phyloP scores from a whole-genome alignment of 2,329 filamentous ascomycete species.

The Colletotrichum melonis region DNA sequence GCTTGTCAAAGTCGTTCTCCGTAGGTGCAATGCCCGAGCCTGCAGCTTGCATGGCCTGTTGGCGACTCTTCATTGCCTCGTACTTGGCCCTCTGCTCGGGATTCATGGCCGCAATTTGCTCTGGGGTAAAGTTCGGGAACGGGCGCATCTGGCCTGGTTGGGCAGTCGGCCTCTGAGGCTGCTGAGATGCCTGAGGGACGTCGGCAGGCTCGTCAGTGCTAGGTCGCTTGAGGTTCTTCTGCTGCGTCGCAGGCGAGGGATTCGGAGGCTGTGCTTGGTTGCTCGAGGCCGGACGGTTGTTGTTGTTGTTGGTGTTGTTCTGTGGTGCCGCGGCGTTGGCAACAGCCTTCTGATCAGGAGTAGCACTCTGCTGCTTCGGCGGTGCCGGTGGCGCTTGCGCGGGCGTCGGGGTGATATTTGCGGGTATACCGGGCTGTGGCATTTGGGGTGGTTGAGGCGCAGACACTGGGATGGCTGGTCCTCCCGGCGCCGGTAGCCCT shows the following conservation, averaged over 20 bases:
- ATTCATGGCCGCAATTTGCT: constrained; percentile 54
- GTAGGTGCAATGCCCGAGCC: constrained; percentile 5
- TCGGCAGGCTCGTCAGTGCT: constrained; percentile 55
- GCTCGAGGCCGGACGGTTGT: constrained; percentile 44
- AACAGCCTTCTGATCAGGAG: constrained; percentile 36
- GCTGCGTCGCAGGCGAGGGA: constrained; percentile 50
- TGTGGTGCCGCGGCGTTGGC: constrained; percentile 27
- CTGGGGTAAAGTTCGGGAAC: constrained; percentile 44
- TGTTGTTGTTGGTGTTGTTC: constrained; percentile 42
- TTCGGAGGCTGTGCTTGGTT: constrained; percentile 50
- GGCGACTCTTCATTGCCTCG: constrained; percentile 48
- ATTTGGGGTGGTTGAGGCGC: constrained; percentile 21
- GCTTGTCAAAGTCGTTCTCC: constrained; percentile 40
- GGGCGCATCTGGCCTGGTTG: constrained; percentile 7
- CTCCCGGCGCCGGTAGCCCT: constrained; percentile 2
- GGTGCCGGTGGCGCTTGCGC: constrained; percentile 15
- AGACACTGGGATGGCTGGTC: constrained; percentile 1
- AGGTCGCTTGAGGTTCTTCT: constrained; percentile 63
- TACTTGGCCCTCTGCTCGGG: constrained; percentile 59
- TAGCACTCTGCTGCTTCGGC: constrained; percentile 34
- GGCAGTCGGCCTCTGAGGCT: constrained; percentile 33
- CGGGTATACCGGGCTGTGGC: constrained; percentile 15
- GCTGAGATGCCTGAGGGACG: constrained; percentile 36
- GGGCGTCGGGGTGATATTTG: constrained; percentile 17
- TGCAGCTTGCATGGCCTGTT: constrained; percentile 30